Conservation (phyloP, 1,284 basidiomycete species). For the Tilletia setariae region DNA sequence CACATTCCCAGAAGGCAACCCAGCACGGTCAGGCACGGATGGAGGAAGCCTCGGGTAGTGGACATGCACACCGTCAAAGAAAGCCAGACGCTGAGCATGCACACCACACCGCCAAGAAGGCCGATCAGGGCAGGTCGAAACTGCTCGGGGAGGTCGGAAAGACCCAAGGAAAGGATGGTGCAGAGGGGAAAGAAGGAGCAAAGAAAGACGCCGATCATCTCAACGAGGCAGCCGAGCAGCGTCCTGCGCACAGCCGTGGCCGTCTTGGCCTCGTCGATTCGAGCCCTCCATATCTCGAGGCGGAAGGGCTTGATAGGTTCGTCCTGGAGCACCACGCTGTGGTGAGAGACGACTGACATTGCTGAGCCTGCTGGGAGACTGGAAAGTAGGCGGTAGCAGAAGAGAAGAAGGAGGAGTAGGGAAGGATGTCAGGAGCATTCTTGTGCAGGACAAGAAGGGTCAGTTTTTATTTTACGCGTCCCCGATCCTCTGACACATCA, state of each 20-base stretch:
- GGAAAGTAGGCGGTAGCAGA: no score
- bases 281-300: conserved; percentile 5
- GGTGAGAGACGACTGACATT: background rate
- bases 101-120: background rate
- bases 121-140: background rate
- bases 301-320: background rate
- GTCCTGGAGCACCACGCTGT: background rate
- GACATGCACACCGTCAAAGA: background rate
- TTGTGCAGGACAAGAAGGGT: no score
- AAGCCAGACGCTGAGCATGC: background rate
- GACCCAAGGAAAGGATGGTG: background rate
- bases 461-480: no score
- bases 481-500: no score
- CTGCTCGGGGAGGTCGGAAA: no score
- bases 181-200: background rate
- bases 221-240: background rate
- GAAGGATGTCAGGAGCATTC: no score
- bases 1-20: background rate
- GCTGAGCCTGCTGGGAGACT: no score
- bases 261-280: conserved; percentile 7
- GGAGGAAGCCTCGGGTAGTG: background rate
- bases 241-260: background rate
- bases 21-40: background rate
- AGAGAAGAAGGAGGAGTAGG: no score
- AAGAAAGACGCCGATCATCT: background rate